Conservation (phyloP, 768 basidiomycete genomes). For the Auriscalpium microsporum region DNA sequence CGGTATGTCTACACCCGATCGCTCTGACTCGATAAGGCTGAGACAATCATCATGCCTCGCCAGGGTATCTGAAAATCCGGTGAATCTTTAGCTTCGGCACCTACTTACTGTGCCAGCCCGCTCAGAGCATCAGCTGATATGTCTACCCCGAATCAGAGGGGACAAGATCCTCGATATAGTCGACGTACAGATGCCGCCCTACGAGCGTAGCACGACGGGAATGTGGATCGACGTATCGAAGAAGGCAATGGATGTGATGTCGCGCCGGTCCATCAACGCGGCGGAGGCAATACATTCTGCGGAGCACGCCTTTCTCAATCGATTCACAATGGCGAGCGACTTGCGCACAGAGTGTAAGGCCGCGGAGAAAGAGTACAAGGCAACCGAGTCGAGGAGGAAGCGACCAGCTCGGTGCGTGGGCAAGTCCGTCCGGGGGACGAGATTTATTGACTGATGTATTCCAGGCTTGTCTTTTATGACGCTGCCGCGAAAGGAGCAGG, state of each 20-base stretch:
- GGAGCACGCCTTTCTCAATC: slow-evolving; percentile 74
- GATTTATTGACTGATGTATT: background rate
- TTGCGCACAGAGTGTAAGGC: slow-evolving; percentile 80
- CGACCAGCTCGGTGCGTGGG: slow-evolving; percentile 53
- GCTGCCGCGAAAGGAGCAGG: slow-evolving; percentile 51
- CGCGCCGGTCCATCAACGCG: slow-evolving; percentile 45
- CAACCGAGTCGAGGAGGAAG: slow-evolving; percentile 43
- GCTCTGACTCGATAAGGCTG: background rate
- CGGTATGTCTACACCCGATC: slow-evolving; percentile 36
- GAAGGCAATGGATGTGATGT: slow-evolving; percentile 42
- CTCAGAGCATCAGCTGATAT: background rate
- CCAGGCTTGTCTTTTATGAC: slow-evolving; percentile 78
- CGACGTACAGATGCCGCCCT: slow-evolving; percentile 70
- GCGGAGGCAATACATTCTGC: slow-evolving; percentile 84
- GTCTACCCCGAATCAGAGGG: slow-evolving; percentile 30
- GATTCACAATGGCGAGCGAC: slow-evolving; percentile 60
- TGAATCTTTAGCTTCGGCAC: slow-evolving; percentile 14
- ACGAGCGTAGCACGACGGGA: slow-evolving; percentile 65
- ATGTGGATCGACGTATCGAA: slow-evolving; percentile 74
- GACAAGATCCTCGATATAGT: slow-evolving; percentile 65
- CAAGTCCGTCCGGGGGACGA: background rate
- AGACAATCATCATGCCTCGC: background rate
- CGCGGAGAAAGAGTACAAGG: slow-evolving; percentile 62
- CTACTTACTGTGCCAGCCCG: background rate
- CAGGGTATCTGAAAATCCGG: slow-evolving; percentile 80